Percentiles rank a stretch among this genome's conserved stretches.
These are phyloP conservation scores for Blumeria graminis DNA, from an alignment of 2,329 filamentous ascomycete genomes.

Conservation along the genomic window DNA sequence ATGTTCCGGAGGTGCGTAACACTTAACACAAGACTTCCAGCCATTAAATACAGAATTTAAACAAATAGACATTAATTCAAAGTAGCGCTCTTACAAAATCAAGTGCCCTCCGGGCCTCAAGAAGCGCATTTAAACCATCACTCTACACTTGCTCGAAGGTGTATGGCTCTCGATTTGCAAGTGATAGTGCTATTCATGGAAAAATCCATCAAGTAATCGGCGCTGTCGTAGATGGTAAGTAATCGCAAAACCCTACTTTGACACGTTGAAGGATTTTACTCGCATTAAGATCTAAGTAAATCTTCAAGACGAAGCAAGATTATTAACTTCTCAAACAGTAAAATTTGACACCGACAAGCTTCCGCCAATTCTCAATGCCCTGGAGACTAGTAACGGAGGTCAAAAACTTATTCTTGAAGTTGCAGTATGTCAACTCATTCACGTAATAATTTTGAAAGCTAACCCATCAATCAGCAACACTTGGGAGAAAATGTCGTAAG, in stretches of 20 bases:
- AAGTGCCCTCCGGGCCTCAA: constrained; percentile 29
- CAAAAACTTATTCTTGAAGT: constrained; percentile 94
- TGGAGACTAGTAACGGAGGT: constrained; percentile 75
- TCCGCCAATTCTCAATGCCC: constrained; percentile 89
- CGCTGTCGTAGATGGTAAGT: constrained; percentile 92
- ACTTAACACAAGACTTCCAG: not conserved
- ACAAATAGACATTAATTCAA: not conserved
- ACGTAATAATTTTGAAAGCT: constrained; percentile 11
- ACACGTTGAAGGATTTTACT: constrained; percentile 10
- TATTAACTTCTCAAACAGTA: constrained; percentile 27
- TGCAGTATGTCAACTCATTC: constrained; percentile 38
- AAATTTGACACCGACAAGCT: constrained; percentile 93
- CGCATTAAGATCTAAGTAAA: not conserved
- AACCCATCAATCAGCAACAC: constrained; percentile 55
- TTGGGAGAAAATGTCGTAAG: constrained; percentile 96
- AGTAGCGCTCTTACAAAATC: constrained; percentile 42
- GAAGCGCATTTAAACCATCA: constrained; percentile 33
- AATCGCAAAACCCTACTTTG: constrained; percentile 17
- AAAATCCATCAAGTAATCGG: constrained; percentile 76
- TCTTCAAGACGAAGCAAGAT: constrained; percentile 4
- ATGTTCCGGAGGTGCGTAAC: constrained; percentile 60
- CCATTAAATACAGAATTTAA: not conserved
- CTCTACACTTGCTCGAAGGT: constrained; percentile 29
- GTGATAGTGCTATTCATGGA: constrained; percentile 32
- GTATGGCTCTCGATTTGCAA: constrained; percentile 27